Percentiles rank a stretch among this genome's conserved stretches.
These are phyloP conservation scores for Acrodontium crateriforme DNA, from an alignment of 2,329 filamentous ascomycete species.

Conservation along the genomic window DNA sequence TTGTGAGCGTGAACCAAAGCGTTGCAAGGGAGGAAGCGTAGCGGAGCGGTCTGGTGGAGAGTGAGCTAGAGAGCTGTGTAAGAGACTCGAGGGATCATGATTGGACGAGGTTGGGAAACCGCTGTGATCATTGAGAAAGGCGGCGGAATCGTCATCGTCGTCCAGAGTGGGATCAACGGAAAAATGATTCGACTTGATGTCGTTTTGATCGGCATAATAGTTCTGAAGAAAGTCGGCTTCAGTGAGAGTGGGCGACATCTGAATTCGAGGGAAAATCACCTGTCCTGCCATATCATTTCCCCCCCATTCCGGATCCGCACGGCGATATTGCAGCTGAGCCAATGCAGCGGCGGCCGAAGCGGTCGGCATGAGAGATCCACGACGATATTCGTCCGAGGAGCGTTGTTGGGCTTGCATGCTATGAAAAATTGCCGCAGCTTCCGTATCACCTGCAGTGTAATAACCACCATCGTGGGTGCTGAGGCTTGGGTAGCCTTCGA, in stretches of 20 bases:
- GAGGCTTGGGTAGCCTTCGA: slow-evolving; percentile 21
- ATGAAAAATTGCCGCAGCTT: slow-evolving; percentile 43
- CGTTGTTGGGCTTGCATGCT: slow-evolving; percentile 43
- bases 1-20: slow-evolving; percentile 44
- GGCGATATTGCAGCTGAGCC: slow-evolving; percentile 70
- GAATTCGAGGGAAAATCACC: slow-evolving; percentile 21
- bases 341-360: slow-evolving; percentile 74
- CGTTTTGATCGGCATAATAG: slow-evolving; percentile 29
- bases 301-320: slow-evolving; percentile 63
- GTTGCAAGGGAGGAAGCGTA: slow-evolving; percentile 71
- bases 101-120: slow-evolving; percentile 32
- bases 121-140: slow-evolving; percentile 30
- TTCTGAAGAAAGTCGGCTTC: slow-evolving; percentile 25
- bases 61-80: slow-evolving; percentile 68
- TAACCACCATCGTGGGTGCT: slow-evolving; percentile 30
- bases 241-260: slow-evolving; percentile 22
- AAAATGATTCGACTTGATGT: slow-evolving; percentile 18
- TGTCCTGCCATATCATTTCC: slow-evolving; percentile 28
- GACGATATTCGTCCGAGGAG: slow-evolving; percentile 53
- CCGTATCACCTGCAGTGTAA: slow-evolving; percentile 41
- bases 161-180: slow-evolving; percentile 37
- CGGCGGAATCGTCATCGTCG: slow-evolving; percentile 41
- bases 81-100: slow-evolving; percentile 47
- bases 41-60: slow-evolving; percentile 80
- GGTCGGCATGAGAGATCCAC: slow-evolving; percentile 49